These are phyloP conservation scores for Adansonia digitata DNA, from an alignment of 345 rosid species.

Conservation along the genomic window DNA sequence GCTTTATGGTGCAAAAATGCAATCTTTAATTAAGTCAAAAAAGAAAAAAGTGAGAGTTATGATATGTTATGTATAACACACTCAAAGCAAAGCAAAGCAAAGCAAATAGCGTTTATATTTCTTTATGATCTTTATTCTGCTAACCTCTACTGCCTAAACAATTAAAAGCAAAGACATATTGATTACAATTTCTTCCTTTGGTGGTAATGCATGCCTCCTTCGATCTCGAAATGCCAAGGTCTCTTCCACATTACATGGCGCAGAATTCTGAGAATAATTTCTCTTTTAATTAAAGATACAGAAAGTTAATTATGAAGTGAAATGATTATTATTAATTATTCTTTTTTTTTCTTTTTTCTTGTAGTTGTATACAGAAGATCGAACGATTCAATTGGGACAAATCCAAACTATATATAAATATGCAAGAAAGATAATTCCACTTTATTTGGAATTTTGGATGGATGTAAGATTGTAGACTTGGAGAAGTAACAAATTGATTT, in stretches of 20 bases:
- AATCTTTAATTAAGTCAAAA: neutral
- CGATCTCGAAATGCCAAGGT: neutral
- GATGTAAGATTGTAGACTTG: too few relatives aligned
- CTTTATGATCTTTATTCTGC: neutral
- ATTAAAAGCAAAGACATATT: too few relatives aligned
- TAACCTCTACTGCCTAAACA: too few relatives aligned
- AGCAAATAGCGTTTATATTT: neutral
- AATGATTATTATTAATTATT: neutral
- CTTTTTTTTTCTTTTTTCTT: neutral
- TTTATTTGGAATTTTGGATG: too few relatives aligned
- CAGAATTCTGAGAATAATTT: neutral
- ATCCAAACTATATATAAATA: too few relatives aligned
- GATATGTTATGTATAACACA: neutral
- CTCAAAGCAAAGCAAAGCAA: neutral
- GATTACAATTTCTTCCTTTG: too few relatives aligned
- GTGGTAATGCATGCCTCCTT: too few relatives aligned
- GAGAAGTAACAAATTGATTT: too few relatives aligned
- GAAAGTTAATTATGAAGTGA: neutral
- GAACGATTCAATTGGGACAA: too few relatives aligned
- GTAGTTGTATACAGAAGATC: too few relatives aligned
- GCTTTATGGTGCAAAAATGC: slow-evolving; percentile 9
- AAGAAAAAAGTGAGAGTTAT: neutral
- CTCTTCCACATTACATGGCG: neutral
- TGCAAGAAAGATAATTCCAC: too few relatives aligned
- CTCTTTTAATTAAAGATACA: neutral